Evolutionary conservation across 2,329 filamentous ascomycete species (phyloP).

Genomic region (Colletotrichum sp.): DNA sequence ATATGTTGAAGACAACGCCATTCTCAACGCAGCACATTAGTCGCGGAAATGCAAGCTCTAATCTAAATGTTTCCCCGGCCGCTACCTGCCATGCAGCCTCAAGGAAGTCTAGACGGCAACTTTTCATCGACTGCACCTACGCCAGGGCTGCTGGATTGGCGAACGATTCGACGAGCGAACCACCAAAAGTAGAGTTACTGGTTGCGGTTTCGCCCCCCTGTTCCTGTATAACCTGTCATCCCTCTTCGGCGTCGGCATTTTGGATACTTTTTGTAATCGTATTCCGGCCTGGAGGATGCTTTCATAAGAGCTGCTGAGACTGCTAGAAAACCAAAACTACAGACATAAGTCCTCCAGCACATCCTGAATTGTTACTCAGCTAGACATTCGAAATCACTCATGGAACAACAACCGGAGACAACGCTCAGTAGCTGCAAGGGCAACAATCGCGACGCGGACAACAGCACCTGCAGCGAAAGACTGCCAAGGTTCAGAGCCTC

Average conservation of each 20-base stretch:
- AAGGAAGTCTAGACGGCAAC: neutral
- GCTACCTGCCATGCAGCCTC: neutral
- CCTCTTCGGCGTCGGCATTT: neutral
- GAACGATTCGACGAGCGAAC: neutral
- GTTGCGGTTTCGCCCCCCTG: neutral
- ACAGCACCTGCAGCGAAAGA: neutral
- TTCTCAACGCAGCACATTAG: neutral
- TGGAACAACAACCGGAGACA: neutral
- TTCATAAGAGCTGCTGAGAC: neutral
- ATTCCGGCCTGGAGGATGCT: neutral
- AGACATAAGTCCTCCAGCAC: neutral
- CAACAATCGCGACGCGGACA: neutral
- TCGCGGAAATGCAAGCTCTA: neutral
- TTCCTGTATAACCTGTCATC: neutral
- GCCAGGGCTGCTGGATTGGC: neutral
- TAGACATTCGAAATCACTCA: neutral
- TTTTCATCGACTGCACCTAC: neutral
- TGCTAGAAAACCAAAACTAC: neutral
- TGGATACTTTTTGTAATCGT: neutral
- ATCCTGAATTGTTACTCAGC: neutral
- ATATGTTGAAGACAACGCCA: neutral
- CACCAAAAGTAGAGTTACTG: neutral
- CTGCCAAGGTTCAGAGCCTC: neutral
- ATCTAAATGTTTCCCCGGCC: neutral
- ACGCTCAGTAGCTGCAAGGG: neutral